phyloP scores from a whole-genome alignment of 306 rosid species.

The Dicorynia guianensis region DNA sequence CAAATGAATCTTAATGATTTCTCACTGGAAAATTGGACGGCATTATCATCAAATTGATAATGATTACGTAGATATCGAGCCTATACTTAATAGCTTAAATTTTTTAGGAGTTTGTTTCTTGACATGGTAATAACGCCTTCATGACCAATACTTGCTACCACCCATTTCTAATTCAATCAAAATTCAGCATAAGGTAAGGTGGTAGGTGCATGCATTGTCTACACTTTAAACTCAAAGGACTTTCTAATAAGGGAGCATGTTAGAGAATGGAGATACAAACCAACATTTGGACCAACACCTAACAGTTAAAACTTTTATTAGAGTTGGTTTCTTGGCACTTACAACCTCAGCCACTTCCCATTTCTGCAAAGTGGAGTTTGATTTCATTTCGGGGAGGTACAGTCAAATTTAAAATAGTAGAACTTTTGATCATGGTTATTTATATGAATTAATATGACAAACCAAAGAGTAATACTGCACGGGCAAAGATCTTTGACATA shows the following conservation, averaged over 20 bases:
- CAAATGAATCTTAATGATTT: constrained; percentile 11
- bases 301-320: too few relatives aligned
- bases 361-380: constrained; percentile 17
- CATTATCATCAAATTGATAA: constrained; percentile 10
- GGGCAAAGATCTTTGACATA: neutral
- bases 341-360: constrained; percentile 17
- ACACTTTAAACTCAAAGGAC: too few relatives aligned
- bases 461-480: neutral
- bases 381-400: constrained; percentile 28
- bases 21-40: neutral
- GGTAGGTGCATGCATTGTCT: too few relatives aligned
- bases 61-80: neutral
- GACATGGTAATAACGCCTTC: too few relatives aligned
- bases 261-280: too few relatives aligned
- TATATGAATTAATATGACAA: constrained; percentile 11
- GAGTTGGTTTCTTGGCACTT: neutral
- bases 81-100: too few relatives aligned
- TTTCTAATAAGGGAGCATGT: too few relatives aligned
- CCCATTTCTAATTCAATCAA: too few relatives aligned
- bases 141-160: too few relatives aligned
- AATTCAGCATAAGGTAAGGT: too few relatives aligned
- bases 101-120: too few relatives aligned
- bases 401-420: constrained; percentile 17
- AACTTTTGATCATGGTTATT: neutral
- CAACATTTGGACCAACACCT: too few relatives aligned